Base-by-base conservation (phyloP, 2,329 filamentous ascomycete species). In the Aspergillus sp. region DNA sequence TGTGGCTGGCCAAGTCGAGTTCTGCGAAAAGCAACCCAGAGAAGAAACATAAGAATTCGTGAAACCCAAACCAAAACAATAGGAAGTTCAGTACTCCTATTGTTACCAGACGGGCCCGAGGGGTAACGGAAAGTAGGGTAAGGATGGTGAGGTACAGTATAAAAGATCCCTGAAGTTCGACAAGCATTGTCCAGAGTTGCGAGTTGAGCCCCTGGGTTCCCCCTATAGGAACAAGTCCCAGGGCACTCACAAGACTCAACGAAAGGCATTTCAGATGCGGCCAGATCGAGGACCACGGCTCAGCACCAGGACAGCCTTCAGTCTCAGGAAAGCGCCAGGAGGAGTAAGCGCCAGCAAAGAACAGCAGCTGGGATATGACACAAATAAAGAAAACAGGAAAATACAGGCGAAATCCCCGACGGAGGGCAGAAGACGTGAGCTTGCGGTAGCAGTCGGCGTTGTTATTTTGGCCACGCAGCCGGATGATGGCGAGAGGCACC, bases 401-500 rank as follows among this genome's bases (percentile, higher is more conserved):
- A 13, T 37, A 50, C 17, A 50, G 47, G 8, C 47, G 47, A 11
- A 50, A 6, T 33, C 5, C 15, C 13, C 47, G 47, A 6, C 47
- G 27, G 12, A 50, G 12, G 2, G 34, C 17, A 13, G 47, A 50
- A 5, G 20, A 27, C 3, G 27, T 50, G 9, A n/a, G 47, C 30
- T 33, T 24, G 30, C 24, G 19, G 12, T 19, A 40, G 20, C 11
- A 19, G 9, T 39, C 61, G 62, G 40, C 56, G 44, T 41, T 63
- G 66, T 11, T 63, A 50, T 46, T 55, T 3, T 27, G 24, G 13
- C 61, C 45, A 12, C 65, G 61, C 13, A 82, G 69, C 9, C 69
- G 70, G 52, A 84, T 60, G 0, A 82, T 77, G 61, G 81, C 82
- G n/a, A 78, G 68, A 2, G 82, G 79, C 9, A 86, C 72, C 5